Evolutionary conservation across 75 land plant species (phyloP).

Genomic region (Gnetum montanum): DNA sequence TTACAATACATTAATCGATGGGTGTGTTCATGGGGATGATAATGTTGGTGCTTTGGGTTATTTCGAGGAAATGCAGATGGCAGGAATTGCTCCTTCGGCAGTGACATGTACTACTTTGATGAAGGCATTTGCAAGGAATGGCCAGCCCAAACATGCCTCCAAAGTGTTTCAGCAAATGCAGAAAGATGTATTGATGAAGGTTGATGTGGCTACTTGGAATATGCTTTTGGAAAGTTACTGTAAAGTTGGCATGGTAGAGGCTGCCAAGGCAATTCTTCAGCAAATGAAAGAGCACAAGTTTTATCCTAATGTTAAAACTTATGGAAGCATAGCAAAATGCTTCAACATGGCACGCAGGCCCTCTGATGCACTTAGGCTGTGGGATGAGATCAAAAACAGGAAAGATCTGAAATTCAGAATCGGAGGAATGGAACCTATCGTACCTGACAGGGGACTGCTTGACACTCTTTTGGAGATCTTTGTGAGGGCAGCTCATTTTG

Average conservation of each 20-base stretch:
- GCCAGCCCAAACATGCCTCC: constrained; percentile 70
- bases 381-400: constrained; percentile 88
- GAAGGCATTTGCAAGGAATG: constrained; percentile 76
- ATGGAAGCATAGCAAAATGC: constrained; percentile 75
- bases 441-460: constrained; percentile 74
- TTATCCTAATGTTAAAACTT: constrained; percentile 68
- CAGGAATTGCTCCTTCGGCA: constrained; percentile 72
- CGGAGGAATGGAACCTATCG: constrained; percentile 23
- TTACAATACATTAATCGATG: constrained; percentile 81
- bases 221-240: constrained; percentile 75
- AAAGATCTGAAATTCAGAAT: constrained; percentile 11
- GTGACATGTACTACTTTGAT: constrained; percentile 88
- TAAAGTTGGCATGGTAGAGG: constrained; percentile 53
- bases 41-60: constrained; percentile 54
- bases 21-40: constrained; percentile 66
- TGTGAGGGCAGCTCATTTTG: constrained; percentile 82
- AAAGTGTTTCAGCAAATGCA: constrained; percentile 87
- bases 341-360: constrained; percentile 54
- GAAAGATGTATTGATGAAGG: constrained; percentile 50
- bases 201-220: constrained; percentile 80
- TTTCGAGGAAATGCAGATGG: constrained; percentile 76
- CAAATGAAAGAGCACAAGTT: constrained; percentile 70
- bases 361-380: constrained; percentile 68
- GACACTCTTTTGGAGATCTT: constrained; percentile 76
- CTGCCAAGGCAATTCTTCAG: constrained; percentile 49